Percentiles rank a stretch among this genome's conserved stretches.
These are phyloP conservation scores for Sarocladiaceae sp. DNA, from an alignment of 2,329 filamentous ascomycete genomes.

Conservation along the genomic window DNA sequence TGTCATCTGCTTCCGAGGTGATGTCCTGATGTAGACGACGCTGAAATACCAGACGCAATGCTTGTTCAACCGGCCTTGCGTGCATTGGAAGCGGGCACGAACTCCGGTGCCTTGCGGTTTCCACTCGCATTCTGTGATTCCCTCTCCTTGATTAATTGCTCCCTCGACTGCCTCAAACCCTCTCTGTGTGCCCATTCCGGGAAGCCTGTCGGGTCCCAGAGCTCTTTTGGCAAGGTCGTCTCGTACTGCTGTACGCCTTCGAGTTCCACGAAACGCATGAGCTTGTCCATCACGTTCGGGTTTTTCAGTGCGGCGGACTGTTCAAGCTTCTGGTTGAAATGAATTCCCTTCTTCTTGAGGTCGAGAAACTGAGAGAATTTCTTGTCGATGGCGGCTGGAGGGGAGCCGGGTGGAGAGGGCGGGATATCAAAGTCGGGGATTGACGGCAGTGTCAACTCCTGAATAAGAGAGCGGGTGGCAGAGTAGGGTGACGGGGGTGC, in stretches of 20 bases:
- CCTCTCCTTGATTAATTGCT: conserved; percentile 36
- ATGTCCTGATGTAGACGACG: no score
- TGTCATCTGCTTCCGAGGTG: no score
- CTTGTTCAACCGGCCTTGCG: no score
- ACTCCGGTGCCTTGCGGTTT: conserved; percentile 38
- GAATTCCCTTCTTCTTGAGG: conserved; percentile 68
- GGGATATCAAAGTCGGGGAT: conserved; percentile 70
- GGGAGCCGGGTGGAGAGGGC: conserved; percentile 61
- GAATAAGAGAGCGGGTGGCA: conserved; percentile 55
- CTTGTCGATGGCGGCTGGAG: conserved; percentile 44
- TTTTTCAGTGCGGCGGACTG: conserved; percentile 63
- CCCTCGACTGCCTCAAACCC: conserved; percentile 42
- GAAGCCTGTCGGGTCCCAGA: conserved; percentile 54
- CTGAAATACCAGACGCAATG: no score
- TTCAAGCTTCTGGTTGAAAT: conserved; percentile 72
- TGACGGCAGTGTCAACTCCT: conserved; percentile 67
- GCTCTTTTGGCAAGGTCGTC: conserved; percentile 48
- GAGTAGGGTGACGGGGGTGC: conserved; percentile 60
- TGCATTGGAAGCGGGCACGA: conserved; percentile 32
- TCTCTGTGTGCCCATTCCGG: conserved; percentile 48
- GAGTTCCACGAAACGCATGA: conserved; percentile 59
- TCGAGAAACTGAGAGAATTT: conserved; percentile 70
- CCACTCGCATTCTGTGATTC: conserved; percentile 37
- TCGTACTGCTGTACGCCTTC: conserved; percentile 52
- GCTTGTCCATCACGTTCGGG: conserved; percentile 64